Evolutionary conservation across 2,329 filamentous ascomycete genomes (phyloP).

Genomic region (Aureobasidium zeae): DNA sequence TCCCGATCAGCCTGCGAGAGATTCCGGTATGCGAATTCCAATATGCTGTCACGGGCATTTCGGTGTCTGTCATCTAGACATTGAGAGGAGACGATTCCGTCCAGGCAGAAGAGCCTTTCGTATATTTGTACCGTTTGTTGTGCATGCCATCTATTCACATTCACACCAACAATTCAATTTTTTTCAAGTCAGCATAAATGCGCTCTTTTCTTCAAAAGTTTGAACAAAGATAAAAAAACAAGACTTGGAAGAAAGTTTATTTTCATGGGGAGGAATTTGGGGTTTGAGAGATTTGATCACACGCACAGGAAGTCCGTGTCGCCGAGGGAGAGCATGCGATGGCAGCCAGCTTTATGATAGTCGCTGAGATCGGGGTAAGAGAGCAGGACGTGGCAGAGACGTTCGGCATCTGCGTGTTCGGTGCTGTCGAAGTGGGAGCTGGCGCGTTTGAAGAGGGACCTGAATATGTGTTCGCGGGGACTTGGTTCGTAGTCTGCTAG

Average conservation of each 20-base stretch:
- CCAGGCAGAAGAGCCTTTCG: not conserved
- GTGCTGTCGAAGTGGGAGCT: not conserved
- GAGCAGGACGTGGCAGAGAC: slow-evolving; percentile 2
- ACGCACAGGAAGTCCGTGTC: slow-evolving; percentile 7
- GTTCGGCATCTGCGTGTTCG: not conserved
- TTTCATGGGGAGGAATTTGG: no score
- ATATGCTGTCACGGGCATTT: not conserved
- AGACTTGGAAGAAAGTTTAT: no score
- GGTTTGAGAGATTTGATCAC: no score
- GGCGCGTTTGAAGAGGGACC: not conserved
- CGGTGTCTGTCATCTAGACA: not conserved
- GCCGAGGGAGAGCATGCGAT: slow-evolving; percentile 2
- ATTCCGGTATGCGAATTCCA: not conserved
- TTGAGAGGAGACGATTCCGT: not conserved
- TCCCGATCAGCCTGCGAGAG: not conserved
- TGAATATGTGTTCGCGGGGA: slow-evolving; percentile 4
- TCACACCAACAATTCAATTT: not conserved
- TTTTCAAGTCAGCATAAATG: not conserved
- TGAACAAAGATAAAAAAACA: no score
- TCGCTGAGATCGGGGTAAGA: slow-evolving; percentile 4
- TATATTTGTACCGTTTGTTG: slow-evolving; percentile 1
- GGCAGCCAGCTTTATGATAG: slow-evolving; percentile 10
- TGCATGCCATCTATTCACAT: not conserved
- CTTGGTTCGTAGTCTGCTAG: slow-evolving; percentile 4
- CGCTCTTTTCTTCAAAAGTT: no score